phyloP scores from a whole-genome alignment of 2,329 filamentous ascomycete species.

The Colletotrichum phormii region DNA sequence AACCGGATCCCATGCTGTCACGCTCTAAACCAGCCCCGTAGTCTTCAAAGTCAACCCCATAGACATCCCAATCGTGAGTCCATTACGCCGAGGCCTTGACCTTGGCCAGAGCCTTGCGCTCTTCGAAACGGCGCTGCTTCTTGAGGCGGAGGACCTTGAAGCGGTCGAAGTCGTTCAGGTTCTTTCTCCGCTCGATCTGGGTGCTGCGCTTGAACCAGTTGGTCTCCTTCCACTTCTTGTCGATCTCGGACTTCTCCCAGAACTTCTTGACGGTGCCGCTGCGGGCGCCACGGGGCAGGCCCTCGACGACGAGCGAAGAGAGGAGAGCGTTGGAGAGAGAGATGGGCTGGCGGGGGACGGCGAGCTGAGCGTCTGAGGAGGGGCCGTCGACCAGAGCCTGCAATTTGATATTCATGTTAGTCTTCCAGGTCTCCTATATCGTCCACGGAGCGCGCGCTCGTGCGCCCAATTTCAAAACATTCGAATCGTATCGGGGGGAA shows the following conservation, averaged over 20 bases:
- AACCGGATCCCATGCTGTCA: slow-evolving; percentile 49
- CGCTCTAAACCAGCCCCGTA: slow-evolving; percentile 38
- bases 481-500: slow-evolving; percentile 14
- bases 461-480: neutral
- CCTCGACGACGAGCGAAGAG: slow-evolving; percentile 87
- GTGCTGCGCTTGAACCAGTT: slow-evolving; percentile 94
- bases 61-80: slow-evolving; percentile 34
- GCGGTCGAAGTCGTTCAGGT: slow-evolving; percentile 97
- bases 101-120: slow-evolving; percentile 96
- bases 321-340: slow-evolving; percentile 86
- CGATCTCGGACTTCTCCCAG: slow-evolving; percentile 93
- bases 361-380: slow-evolving; percentile 81
- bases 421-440: neutral
- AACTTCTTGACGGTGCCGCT: slow-evolving; percentile 84
- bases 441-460: neutral
- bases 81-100: slow-evolving; percentile 83
- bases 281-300: slow-evolving; percentile 87
- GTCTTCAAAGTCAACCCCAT: slow-evolving; percentile 37
- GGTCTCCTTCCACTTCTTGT: slow-evolving; percentile 91
- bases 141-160: slow-evolving; percentile 99
- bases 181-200: slow-evolving; percentile 86
- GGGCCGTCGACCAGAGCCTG: slow-evolving; percentile 98
- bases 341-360: slow-evolving; percentile 88
- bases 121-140: slow-evolving; percentile 99
- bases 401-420: slow-evolving; percentile 29